A percentile compares a stretch with the other conserved stretches of the same genome.
These are phyloP conservation scores for Pichia scutulata DNA, from an alignment of 805 yeast genomes.

Conservation along the genomic window DNA sequence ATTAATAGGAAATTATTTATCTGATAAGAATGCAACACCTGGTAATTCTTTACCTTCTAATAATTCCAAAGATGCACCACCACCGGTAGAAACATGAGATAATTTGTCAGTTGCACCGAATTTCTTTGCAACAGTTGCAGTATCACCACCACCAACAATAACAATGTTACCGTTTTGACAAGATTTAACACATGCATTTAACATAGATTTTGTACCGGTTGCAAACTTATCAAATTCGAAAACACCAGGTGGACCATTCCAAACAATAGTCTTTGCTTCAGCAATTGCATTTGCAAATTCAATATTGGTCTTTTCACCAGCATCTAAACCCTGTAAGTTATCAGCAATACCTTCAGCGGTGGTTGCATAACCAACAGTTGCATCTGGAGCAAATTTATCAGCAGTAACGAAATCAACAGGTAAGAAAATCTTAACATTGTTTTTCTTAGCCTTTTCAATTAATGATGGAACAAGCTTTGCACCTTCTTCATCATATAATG, in stretches of 20 bases:
- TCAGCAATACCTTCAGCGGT: slow-evolving; percentile 91
- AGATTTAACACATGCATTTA: slow-evolving; percentile 82
- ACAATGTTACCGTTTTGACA: slow-evolving; percentile 87
- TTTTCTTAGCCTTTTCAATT: slow-evolving; percentile 92
- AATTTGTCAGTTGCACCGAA: slow-evolving; percentile 93
- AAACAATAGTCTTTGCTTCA: slow-evolving; percentile 93
- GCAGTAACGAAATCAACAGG: slow-evolving; percentile 97
- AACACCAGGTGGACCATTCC: slow-evolving; percentile 99
- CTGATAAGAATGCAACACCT: slow-evolving; percentile 90
- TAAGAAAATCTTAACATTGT: slow-evolving; percentile 85
- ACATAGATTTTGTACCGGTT: slow-evolving; percentile 82
- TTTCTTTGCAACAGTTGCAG: slow-evolving; percentile 98
- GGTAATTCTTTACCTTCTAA: slow-evolving; percentile 98
- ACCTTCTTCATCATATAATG: slow-evolving; percentile 89
- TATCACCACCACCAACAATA: slow-evolving; percentile 99
- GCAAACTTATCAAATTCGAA: slow-evolving; percentile 94
- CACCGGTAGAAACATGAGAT: slow-evolving; percentile 98
- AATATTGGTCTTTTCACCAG: slow-evolving; percentile 83
- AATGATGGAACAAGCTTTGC: slow-evolving; percentile 90
- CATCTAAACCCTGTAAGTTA: slow-evolving; percentile 92
- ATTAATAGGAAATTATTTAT: slow-evolving; percentile 35
- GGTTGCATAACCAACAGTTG: slow-evolving; percentile 75
- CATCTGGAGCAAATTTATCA: slow-evolving; percentile 89
- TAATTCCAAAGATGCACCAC: slow-evolving; percentile 98
- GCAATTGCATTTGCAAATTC: slow-evolving; percentile 77